Conservation (phyloP, 2,329 filamentous ascomycete species). For the Cladosporium sp. region DNA sequence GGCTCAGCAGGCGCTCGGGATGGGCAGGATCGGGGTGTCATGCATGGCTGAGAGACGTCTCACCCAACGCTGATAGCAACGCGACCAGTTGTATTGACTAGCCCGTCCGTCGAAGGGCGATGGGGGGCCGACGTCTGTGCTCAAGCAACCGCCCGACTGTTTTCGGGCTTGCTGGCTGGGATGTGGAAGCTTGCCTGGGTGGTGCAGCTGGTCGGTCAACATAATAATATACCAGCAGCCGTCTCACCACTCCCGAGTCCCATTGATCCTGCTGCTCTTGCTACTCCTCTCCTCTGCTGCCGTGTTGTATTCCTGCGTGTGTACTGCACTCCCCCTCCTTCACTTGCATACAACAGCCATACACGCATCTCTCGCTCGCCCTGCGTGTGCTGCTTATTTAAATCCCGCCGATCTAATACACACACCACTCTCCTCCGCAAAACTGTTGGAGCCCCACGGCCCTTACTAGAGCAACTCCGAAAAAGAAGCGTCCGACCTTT, state of each 20-base stretch:
- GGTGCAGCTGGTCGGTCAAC: background rate
- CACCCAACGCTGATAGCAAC: conserved; percentile 11
- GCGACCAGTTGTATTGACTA: background rate
- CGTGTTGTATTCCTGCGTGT: background rate
- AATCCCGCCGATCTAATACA: conserved; percentile 12
- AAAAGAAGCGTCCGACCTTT: conserved; percentile 13
- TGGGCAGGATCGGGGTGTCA: conserved; percentile 11
- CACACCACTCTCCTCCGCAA: conserved; percentile 8
- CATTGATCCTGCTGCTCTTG: background rate
- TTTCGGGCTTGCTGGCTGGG: conserved; percentile 9
- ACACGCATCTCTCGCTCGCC: background rate
- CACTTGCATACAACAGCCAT: background rate
- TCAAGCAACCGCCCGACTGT: conserved; percentile 5
- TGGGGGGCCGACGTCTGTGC: conserved; percentile 9
- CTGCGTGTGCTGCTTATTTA: background rate
- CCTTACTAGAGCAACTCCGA: conserved; percentile 12
- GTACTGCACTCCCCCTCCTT: background rate
- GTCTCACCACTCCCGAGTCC: conserved; percentile 5
- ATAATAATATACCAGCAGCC: background rate
- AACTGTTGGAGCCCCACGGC: conserved; percentile 12
- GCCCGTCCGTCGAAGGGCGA: background rate
- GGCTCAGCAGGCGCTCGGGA: conserved; percentile 4
- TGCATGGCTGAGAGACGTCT: conserved; percentile 14
- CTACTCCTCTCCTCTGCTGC: background rate
- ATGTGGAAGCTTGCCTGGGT: conserved; percentile 3